These are phyloP conservation scores for Pseudocercospora ulei DNA, from an alignment of 2,329 filamentous ascomycete species.

Conservation along the genomic window DNA sequence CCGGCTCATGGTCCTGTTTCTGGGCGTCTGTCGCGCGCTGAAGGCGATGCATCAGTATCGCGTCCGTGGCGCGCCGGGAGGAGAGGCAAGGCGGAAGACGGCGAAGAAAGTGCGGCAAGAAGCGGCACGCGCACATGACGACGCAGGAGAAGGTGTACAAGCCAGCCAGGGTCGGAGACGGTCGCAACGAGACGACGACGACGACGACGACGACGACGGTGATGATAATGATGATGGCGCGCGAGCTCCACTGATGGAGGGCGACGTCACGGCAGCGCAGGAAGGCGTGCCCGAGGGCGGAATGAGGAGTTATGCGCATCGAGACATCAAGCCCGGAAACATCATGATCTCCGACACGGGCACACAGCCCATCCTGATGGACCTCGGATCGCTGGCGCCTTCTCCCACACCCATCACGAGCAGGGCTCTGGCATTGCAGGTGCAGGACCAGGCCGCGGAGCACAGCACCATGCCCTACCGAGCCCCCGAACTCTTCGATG, in stretches of 20 bases:
- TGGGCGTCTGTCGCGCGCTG: conserved; percentile 81
- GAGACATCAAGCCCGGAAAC: conserved; percentile 97
- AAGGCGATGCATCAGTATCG: conserved; percentile 86
- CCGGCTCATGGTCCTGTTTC: conserved; percentile 76
- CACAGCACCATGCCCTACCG: conserved; percentile 98
- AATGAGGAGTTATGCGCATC: conserved; percentile 74
- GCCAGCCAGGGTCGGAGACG: conserved; percentile 41
- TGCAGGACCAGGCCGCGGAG: conserved; percentile 89
- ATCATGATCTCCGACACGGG: conserved; percentile 97
- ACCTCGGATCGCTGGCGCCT: conserved; percentile 80
- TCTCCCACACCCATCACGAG: conserved; percentile 84
- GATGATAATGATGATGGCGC: conserved; percentile 56
- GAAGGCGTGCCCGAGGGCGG: conserved; percentile 60
- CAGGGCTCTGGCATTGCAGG: conserved; percentile 76
- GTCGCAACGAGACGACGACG: conserved; percentile 35
- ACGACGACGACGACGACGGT: conserved; percentile 39
- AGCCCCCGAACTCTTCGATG: conserved; percentile 93
- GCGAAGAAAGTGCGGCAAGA: conserved; percentile 49
- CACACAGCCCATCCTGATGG: conserved; percentile 85
- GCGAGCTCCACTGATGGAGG: conserved; percentile 66
- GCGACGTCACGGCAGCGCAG: conserved; percentile 58
- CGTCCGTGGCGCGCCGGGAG: conserved; percentile 49
- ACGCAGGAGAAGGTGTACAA: conserved; percentile 39
- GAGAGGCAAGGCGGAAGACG: conserved; percentile 44
- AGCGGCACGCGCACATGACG: conserved; percentile 47